These are phyloP conservation scores for Candida pseudoviswanathii DNA, from an alignment of 1,139 yeast genomes.

Conservation along the genomic window DNA sequence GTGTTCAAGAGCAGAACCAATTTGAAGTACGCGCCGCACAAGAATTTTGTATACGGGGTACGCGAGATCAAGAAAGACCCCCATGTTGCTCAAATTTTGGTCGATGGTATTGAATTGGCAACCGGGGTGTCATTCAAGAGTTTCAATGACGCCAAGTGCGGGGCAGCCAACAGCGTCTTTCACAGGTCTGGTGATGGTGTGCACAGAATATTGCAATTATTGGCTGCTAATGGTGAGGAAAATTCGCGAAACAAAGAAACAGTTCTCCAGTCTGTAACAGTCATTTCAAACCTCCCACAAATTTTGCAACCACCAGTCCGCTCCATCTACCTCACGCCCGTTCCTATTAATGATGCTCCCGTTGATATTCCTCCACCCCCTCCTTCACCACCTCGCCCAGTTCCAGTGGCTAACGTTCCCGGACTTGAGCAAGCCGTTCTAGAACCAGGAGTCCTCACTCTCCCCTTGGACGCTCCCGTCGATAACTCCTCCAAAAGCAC, in stretches of 20 bases:
- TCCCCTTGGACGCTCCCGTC: not conserved
- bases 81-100: constrained; percentile 30
- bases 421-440: too few relatives aligned
- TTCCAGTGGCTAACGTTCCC: too few relatives aligned
- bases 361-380: too few relatives aligned
- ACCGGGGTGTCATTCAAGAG: constrained; percentile 34
- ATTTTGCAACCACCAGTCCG: too few relatives aligned
- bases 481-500: not conserved
- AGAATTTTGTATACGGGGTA: constrained; percentile 24
- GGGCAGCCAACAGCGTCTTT: constrained; percentile 30
- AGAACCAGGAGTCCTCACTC: constrained; percentile 6
- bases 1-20: constrained; percentile 29
- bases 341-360: too few relatives aligned
- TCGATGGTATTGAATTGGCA: constrained; percentile 26
- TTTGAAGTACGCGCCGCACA: constrained; percentile 19
- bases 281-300: not conserved
- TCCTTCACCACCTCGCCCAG: too few relatives aligned
- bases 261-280: not conserved
- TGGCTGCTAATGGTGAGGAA: not conserved
- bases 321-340: too few relatives aligned
- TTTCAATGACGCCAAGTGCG: constrained; percentile 33
- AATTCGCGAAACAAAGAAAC: not conserved
- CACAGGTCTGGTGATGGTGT: constrained; percentile 15
- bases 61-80: constrained; percentile 31
- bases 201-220: constrained; percentile 10